phyloP scores from a whole-genome alignment of 192 early-diverging fungal species.

The Lobosporangium transversale region DNA sequence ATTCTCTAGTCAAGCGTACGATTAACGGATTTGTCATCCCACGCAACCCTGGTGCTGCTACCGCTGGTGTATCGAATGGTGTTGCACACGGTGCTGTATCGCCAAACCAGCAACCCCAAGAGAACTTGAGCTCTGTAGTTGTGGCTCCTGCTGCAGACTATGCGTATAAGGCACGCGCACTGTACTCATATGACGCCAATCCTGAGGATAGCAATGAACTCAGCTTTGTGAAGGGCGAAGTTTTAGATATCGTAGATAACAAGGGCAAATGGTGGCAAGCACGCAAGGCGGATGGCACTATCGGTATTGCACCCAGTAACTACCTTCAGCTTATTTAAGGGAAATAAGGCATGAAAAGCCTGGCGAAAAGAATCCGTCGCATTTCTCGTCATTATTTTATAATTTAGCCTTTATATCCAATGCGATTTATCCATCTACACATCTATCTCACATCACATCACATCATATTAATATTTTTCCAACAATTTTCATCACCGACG shows the following conservation, averaged over 20 bases:
- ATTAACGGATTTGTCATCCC: slow-evolving; percentile 40
- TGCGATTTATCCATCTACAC: no score
- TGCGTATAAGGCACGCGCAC: slow-evolving; percentile 71
- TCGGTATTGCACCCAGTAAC: slow-evolving; percentile 93
- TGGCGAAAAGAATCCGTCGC: not conserved
- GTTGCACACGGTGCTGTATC: slow-evolving; percentile 54
- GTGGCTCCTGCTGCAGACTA: slow-evolving; percentile 59
- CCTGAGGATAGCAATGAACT: slow-evolving; percentile 92
- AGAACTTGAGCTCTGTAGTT: slow-evolving; percentile 53
- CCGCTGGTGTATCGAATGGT: slow-evolving; percentile 47
- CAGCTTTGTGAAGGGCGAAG: slow-evolving; percentile 87
- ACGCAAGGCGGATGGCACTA: slow-evolving; percentile 76
- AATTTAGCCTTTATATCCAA: no score
- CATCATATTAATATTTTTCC: no score
- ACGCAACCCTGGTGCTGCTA: slow-evolving; percentile 14
- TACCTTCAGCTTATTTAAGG: slow-evolving; percentile 63
- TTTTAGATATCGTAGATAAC: slow-evolving; percentile 86
- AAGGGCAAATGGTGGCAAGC: slow-evolving; percentile 99
- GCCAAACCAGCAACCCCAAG: slow-evolving; percentile 29
- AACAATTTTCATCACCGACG: no score
- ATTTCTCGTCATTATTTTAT: not conserved
- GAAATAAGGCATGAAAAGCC: not conserved
- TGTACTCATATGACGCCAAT: slow-evolving; percentile 88
- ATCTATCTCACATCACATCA: no score
- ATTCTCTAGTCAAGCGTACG: slow-evolving; percentile 56